Evolutionary conservation across 202 grass and related monocot genomes (phyloP).

Genomic region (Brachypodium distachyon): DNA sequence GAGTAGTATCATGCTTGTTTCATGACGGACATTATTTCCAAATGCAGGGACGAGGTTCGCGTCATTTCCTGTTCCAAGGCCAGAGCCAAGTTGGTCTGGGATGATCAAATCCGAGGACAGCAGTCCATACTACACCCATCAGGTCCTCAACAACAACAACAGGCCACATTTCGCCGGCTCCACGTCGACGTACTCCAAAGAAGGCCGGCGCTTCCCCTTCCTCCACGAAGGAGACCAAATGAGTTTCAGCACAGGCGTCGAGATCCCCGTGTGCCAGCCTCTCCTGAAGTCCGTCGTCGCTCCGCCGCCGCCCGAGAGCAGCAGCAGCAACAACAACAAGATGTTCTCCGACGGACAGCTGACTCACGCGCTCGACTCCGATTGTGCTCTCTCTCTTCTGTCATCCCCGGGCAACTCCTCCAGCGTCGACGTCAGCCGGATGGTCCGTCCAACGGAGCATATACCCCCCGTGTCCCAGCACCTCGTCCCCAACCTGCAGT

Average conservation of each 20-base stretch:
- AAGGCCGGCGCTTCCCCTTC: constrained; percentile 72
- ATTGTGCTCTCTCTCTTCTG: constrained; percentile 99
- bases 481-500: constrained; percentile 40
- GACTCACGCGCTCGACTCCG: constrained; percentile 47
- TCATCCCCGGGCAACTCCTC: constrained; percentile 74
- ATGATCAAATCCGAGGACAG: constrained; percentile 43
- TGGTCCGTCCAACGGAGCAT: constrained; percentile 35
- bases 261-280: constrained; percentile 26
- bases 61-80: constrained; percentile 30
- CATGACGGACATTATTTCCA: constrained; percentile 17
- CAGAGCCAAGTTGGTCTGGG: constrained; percentile 43
- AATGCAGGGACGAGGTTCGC: constrained; percentile 43
- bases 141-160: background rate
- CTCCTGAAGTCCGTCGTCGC: constrained; percentile 19
- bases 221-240: constrained; percentile 44
- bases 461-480: constrained; percentile 41
- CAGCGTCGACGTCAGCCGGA: constrained; percentile 39
- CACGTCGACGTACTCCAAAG: constrained; percentile 25
- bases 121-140: constrained; percentile 14
- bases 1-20: background rate
- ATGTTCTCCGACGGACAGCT: constrained; percentile 42
- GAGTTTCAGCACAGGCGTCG: constrained; percentile 29
- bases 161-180: constrained; percentile 21
- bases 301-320: constrained; percentile 16
- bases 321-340: constrained; percentile 61